Evolutionary conservation across 371 early-diverging fungal species (phyloP).

Genomic region (Apophysomyces variabilis): DNA sequence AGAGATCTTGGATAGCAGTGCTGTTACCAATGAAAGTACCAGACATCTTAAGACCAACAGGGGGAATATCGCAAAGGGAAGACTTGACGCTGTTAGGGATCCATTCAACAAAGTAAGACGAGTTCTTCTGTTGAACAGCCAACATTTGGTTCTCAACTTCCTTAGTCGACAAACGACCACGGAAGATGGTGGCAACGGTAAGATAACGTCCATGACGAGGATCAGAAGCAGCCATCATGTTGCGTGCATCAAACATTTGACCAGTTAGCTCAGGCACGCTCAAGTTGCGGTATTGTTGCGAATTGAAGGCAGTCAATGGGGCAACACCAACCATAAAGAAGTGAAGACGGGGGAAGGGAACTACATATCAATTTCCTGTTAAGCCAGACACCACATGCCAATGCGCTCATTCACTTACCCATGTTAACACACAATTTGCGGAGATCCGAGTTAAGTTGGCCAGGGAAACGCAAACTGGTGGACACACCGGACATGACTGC

Average conservation of each 20-base stretch:
- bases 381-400: constrained; percentile 49
- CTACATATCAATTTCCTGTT: constrained; percentile 50
- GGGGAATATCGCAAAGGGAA: constrained; percentile 98
- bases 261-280: constrained; percentile 92
- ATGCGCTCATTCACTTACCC: constrained; percentile 41
- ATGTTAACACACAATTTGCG: constrained; percentile 98
- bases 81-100: constrained; percentile 99
- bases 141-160: constrained; percentile 99
- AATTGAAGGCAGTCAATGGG: constrained; percentile 87
- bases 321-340: constrained; percentile 99
- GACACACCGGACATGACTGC: constrained; percentile 94
- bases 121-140: constrained; percentile 90
- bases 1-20: constrained; percentile 97
- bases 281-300: constrained; percentile 84
- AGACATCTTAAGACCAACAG: constrained; percentile 93
- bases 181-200: constrained; percentile 97
- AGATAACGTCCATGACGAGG: constrained; percentile 96
- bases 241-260: constrained; percentile 97
- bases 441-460: constrained; percentile 97
- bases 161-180: constrained; percentile 98
- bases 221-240: constrained; percentile 99
- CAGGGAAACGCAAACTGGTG: constrained; percentile 97
- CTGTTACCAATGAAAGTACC: constrained; percentile 98
- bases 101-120: constrained; percentile 98
- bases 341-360: constrained; percentile 98